phyloP scores from a whole-genome alignment of 2,329 filamentous ascomycete genomes.

The Calonectria pseudoturangicola region DNA sequence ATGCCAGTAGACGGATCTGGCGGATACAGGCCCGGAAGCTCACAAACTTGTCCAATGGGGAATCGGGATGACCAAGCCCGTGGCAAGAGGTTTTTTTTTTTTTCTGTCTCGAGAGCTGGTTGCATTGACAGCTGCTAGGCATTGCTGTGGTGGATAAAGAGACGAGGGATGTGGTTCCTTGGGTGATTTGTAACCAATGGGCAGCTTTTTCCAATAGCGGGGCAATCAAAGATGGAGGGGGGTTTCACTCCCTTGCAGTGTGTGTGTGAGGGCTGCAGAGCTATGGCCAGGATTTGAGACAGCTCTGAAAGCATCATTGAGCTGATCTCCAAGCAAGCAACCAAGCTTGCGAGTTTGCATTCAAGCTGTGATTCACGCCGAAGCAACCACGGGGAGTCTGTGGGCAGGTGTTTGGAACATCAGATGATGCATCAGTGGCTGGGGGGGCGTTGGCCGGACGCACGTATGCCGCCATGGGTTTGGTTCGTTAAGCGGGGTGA shows the following conservation, averaged over 20 bases:
- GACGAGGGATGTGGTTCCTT: conserved; percentile 39
- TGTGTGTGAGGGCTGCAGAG: conserved; percentile 9
- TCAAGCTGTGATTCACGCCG: background rate
- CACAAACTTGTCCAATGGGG: conserved; percentile 45
- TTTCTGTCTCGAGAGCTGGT: conserved; percentile 27
- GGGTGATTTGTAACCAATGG: conserved; percentile 27
- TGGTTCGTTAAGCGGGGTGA: conserved; percentile 30
- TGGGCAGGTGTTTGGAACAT: background rate
- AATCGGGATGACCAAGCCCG: conserved; percentile 28
- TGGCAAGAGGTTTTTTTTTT: conserved; percentile 48
- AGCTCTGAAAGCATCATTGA: background rate
- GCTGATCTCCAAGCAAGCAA: background rate
- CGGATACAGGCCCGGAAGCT: conserved; percentile 43
- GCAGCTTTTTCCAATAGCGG: conserved; percentile 21
- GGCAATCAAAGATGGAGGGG: conserved; percentile 35
- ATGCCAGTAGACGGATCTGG: conserved; percentile 39
- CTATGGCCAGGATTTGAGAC: conserved; percentile 14
- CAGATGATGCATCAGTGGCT: conserved; percentile 30
- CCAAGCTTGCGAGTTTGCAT: conserved; percentile 1
- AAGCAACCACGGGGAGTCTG: conserved; percentile 2
- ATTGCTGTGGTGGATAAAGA: conserved; percentile 20
- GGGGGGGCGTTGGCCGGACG: conserved; percentile 20
- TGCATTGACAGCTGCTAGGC: conserved; percentile 40
- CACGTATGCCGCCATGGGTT: conserved; percentile 36
- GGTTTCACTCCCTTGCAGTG: conserved; percentile 20